Conservation (phyloP, 768 basidiomycete species). For the Mycena galericulata region DNA sequence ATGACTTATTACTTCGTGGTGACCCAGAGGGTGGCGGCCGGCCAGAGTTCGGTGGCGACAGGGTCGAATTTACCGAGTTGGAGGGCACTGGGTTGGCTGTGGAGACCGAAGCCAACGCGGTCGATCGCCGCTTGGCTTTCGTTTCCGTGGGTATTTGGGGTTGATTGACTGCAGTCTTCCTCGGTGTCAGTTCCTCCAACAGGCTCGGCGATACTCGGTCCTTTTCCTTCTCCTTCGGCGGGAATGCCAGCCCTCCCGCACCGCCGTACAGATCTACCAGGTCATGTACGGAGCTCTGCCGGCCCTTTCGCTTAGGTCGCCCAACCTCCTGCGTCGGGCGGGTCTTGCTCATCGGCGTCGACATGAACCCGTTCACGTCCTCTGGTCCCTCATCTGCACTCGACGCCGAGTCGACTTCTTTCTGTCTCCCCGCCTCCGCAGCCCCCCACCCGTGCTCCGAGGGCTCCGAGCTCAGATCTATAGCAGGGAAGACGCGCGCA, state of each 20-base stretch:
- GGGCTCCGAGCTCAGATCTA: constrained; percentile 63
- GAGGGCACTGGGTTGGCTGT: constrained; percentile 14
- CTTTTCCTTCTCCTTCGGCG: constrained; percentile 62
- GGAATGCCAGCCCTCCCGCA: constrained; percentile 45
- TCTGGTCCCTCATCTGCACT: constrained; percentile 73
- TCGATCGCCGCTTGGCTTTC: constrained; percentile 34
- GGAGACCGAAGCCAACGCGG: constrained; percentile 26
- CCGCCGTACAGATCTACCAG: constrained; percentile 85
- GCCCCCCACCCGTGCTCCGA: constrained; percentile 27
- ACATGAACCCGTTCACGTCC: constrained; percentile 49
- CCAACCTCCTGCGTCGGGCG: constrained; percentile 40
- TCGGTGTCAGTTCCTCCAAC: constrained; percentile 35
- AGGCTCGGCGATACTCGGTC: constrained; percentile 41
- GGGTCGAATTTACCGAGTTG: constrained; percentile 16
- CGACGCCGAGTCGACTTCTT: constrained; percentile 60
- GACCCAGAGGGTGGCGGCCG: constrained; percentile 27
- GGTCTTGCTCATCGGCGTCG: constrained; percentile 36
- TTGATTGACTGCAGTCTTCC: constrained; percentile 31
- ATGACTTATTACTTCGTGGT: constrained; percentile 31
- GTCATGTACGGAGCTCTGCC: constrained; percentile 89
- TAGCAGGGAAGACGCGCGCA: constrained; percentile 38
- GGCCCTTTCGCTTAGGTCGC: constrained; percentile 58
- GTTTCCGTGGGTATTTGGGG: constrained; percentile 23
- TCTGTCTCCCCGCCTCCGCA: constrained; percentile 30
- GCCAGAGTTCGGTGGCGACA: constrained; percentile 37